phyloP scores from a whole-genome alignment of 108 stramenopile genomes.

The Ochromonas danica region DNA sequence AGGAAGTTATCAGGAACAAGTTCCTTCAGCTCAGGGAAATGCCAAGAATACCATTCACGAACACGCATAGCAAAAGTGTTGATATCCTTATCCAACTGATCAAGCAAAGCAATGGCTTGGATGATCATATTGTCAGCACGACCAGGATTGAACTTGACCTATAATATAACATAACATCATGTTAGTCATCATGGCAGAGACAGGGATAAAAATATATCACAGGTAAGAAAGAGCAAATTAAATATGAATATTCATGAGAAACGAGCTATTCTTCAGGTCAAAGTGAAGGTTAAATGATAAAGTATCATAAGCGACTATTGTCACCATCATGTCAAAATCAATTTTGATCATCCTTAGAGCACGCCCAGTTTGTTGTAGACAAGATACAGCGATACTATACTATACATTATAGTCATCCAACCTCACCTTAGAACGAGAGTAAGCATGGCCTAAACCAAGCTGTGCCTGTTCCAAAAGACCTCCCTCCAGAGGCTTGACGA shows the following conservation, averaged over 20 bases:
- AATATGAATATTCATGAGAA: not conserved
- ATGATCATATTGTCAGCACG: slow-evolving; percentile 99
- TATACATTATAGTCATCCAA: not conserved
- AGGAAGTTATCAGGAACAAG: slow-evolving; percentile 61
- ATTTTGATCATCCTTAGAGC: not conserved
- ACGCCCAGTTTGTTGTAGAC: too few relatives aligned
- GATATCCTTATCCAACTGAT: slow-evolving; percentile 99
- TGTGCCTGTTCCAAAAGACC: slow-evolving; percentile 91
- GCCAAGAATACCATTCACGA: slow-evolving; percentile 95
- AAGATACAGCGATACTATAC: too few relatives aligned
- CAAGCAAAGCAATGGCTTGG: slow-evolving; percentile 95
- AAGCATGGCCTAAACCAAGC: slow-evolving; percentile 95
- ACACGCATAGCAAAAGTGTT: slow-evolving; percentile 99
- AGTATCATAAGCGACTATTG: not conserved
- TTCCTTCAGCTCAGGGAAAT: slow-evolving; percentile 87
- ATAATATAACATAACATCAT: not conserved
- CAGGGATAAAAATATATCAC: not conserved
- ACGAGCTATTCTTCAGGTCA: slow-evolving; percentile 55
- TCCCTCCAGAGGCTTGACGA: slow-evolving; percentile 83
- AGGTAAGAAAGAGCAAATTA: not conserved
- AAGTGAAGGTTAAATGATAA: slow-evolving; percentile 60
- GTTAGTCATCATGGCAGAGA: not conserved
- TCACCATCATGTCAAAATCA: not conserved
- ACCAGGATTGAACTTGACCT: slow-evolving; percentile 95
- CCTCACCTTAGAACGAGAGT: slow-evolving; percentile 89